Base-by-base conservation (phyloP, 2,329 filamentous ascomycete genomes). In the Bipolaris oryzae region DNA sequence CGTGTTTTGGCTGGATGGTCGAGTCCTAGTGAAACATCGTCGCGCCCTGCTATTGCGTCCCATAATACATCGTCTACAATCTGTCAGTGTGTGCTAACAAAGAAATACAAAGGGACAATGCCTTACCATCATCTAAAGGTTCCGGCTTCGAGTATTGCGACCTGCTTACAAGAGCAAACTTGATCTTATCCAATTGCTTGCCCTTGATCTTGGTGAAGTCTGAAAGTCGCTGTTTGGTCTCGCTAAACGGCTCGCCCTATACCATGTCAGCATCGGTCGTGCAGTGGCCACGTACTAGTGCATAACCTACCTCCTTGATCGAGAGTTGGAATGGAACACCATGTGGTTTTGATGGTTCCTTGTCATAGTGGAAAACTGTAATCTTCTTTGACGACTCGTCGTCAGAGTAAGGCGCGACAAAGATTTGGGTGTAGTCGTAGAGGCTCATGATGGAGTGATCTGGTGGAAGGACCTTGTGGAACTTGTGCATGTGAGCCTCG, bases 131-230 rank as follows among this genome's bases (percentile, higher is more conserved):
- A 65, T 89, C 87, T 44, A 99, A 81, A 78, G 96, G 96, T 57
- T 87, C 84, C 23, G 92, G 89, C 71, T 89, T 92, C 37, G 89
- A 87, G 77, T 91, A 96, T 49, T 86, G 83, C 34, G 66, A 78
- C 67, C 74, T 90, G 83, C 74, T 87, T 82, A 49, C 63, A 33
- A 97, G 85, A 6, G 92, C 90, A 80, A 99, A 97, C 77, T 96
- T 97, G 77, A 99, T 95, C 82, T 98, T 98, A 77, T 99, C 94
- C 66, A 99, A 93, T 64, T 92, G 92, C 82, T 99, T 99, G 76
- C 95, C 96, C 78, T 97, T 97, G 79, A 99, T 88, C 23, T 93
- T 93, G 0, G 91, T 96, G 57, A 94, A 85, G 76, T 93, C 94
- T 67, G 95, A 93, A 3, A 99, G 81, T n/a, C 95, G 87, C 78